Evolutionary conservation across 345 rosid species (phyloP), one percentile per base, ranked within the genome.

Genomic region (Syzygium aromaticum): DNA sequence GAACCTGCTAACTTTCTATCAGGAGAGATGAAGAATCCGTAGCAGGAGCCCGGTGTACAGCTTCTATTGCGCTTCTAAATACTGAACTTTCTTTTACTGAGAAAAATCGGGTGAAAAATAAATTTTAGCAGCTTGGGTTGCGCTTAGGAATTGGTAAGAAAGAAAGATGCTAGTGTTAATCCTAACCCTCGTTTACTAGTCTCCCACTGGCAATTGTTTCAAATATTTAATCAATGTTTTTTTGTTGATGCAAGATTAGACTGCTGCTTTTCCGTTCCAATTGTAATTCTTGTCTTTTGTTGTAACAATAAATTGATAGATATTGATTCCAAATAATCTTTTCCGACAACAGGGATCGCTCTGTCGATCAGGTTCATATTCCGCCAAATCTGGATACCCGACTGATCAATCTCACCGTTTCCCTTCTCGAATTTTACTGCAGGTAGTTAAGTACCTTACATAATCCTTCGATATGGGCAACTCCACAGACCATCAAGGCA

Each of bases 391-490:
- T 57, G 63, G 63, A 57, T 12, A 11, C 7, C 1, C 63, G 28
- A 25, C 28, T 9, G 63, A 57, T 57, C 63, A 25, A 25, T 11
- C 63, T 57, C 7, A 57, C 2, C 7, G 63, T 57, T 57, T 57
- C 28, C n/a, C n/a, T n/a, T 64, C 77, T 30, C 43, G 40, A 85
- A 54, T 84, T 63, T n/a, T 77, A 86, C 40, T 91, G 88, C 93
- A 96, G 99, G 96, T 95, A 30, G 94, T 93, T 3, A 93, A 94
- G 88, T 90, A 94, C 88, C 95, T 96, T 63, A 89, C 90, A 25
- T 91, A 93, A 87, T 91, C 93, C 84, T 93, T 88, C 30, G 92
- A 92, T 84, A 86, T 96, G 52, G 87, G 89, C 63, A 91, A 91
- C 78, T 89, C 95, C 43, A 86, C 91, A 5, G 97, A 96, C 86